These are phyloP conservation scores for Pseudogymnoascus destructans DNA, from an alignment of 2,329 filamentous ascomycete species.

Conservation along the genomic window DNA sequence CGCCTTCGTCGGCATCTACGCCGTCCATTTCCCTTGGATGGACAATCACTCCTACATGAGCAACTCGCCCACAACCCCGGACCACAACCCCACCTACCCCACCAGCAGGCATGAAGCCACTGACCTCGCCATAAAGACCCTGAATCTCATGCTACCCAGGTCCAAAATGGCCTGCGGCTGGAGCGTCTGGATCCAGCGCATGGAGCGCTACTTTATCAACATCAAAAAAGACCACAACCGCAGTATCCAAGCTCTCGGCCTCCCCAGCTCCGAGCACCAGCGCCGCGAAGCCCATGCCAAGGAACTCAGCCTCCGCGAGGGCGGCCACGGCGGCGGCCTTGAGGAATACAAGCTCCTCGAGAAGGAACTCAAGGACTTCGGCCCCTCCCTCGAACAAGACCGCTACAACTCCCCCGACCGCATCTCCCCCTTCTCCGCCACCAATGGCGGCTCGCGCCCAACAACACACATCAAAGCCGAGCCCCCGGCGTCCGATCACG, in stretches of 20 bases:
- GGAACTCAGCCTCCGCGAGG: slow-evolving; percentile 30
- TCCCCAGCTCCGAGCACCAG: slow-evolving; percentile 12
- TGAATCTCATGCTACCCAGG: slow-evolving; percentile 38
- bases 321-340: slow-evolving; percentile 36
- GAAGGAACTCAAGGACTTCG: slow-evolving; percentile 39
- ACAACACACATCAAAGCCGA: background rate
- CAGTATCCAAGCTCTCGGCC: slow-evolving; percentile 10
- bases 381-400: slow-evolving; percentile 20
- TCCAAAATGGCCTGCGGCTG: slow-evolving; percentile 46
- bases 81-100: background rate
- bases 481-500: background rate
- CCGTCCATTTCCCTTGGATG: slow-evolving; percentile 55
- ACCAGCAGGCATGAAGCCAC: slow-evolving; percentile 25
- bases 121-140: slow-evolving; percentile 35
- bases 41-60: slow-evolving; percentile 44
- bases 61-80: slow-evolving; percentile 23
- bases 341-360: slow-evolving; percentile 42
- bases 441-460: background rate
- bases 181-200: slow-evolving; percentile 38
- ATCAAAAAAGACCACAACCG: slow-evolving; percentile 34
- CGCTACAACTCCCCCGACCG: background rate
- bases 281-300: slow-evolving; percentile 23
- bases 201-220: slow-evolving; percentile 39
- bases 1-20: slow-evolving; percentile 53
- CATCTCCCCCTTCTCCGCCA: background rate